Evolutionary conservation across 345 rosid genomes (phyloP), one percentile per base, ranked within the genome.

Genomic region (Salix suchowensis): DNA sequence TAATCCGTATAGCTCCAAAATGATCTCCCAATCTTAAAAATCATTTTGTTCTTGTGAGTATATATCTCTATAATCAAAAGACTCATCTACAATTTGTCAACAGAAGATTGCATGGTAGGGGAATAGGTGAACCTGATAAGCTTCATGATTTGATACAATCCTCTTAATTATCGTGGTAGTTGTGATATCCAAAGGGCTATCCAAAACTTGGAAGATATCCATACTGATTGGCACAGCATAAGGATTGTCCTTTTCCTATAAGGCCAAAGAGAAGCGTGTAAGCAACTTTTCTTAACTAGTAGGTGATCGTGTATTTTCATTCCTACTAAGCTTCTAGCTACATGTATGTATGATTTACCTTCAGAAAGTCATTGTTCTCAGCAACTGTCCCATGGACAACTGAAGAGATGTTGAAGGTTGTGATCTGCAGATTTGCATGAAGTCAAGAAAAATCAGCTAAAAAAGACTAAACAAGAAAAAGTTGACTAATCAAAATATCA

Each of bases 371-470:
- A 3, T 71, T 61, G 71, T 79, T 87, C 83, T 89, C 96, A 34
- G 96, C 88, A 19, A 87, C 80, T 5, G 92, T 84, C 81, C 96
- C 96, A 80, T 91, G 96, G 66, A 88, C 93, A 70, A 89, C 93
- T 74, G 80, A 76, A 52, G 89, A 89, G 77, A 91, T 87, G 78
- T 91, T 82, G 65, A 89, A 89, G 65, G 96, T 91, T 26, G 87
- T 89, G 65, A 91, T 81, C 94, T 91, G 91, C 84, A 82, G 46
- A 30, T 62, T 60, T 58, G 26, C 9, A 55, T 13, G 3, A 24
- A n/a, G 62, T 77, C 18, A 42, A 42, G 61, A 2, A 7, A 72
- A 36, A 14, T 30, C 42, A n/a, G 50, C 9, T 28, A 6, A 48
- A 28, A 39, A 37, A 26, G 26, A 4, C 28, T 9, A 55, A n/a